These are phyloP conservation scores for Hemerocallis citrina DNA, from an alignment of 106 monocot species.

Conservation along the genomic window DNA sequence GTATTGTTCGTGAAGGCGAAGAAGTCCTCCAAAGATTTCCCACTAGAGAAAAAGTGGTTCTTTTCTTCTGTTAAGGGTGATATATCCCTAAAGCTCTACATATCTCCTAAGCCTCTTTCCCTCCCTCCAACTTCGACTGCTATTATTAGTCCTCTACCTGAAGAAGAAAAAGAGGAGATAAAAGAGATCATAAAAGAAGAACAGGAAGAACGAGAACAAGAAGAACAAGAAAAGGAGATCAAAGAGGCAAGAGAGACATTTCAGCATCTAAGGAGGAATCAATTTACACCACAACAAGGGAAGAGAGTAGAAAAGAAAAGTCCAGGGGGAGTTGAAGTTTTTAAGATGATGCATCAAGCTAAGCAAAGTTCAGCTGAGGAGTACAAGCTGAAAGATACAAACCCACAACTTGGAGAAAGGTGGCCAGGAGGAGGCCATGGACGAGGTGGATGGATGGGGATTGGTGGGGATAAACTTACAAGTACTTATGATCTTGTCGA, in stretches of 20 bases:
- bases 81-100: conserved; percentile 34
- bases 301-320: conserved; percentile 20
- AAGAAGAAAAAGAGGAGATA: conserved; percentile 11
- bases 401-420: conserved; percentile 37
- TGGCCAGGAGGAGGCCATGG: conserved; percentile 35
- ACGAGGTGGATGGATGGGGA: conserved; percentile 21
- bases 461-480: conserved; percentile 43
- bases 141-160: background rate
- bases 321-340: background rate
- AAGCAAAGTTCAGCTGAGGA: conserved; percentile 21
- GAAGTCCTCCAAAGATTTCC: conserved; percentile 23
- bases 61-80: conserved; percentile 39
- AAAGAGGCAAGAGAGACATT: conserved; percentile 7
- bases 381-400: conserved; percentile 38
- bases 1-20: conserved; percentile 23
- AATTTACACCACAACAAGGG: conserved; percentile 20
- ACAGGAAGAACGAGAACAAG: too few relatives aligned
- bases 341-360: conserved; percentile 8
- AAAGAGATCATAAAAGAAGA: conserved; percentile 6
- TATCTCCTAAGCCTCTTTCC: conserved; percentile 10
- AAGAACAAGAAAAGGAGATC: background rate
- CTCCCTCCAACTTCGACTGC: background rate
- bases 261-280: conserved; percentile 21
- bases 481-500: conserved; percentile 89
- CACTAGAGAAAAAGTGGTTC: conserved; percentile 45